Evolutionary conservation across 2,329 filamentous ascomycete genomes (phyloP), one percentile per base, ranked within the genome.

Genomic region (Botrytis aclada): DNA sequence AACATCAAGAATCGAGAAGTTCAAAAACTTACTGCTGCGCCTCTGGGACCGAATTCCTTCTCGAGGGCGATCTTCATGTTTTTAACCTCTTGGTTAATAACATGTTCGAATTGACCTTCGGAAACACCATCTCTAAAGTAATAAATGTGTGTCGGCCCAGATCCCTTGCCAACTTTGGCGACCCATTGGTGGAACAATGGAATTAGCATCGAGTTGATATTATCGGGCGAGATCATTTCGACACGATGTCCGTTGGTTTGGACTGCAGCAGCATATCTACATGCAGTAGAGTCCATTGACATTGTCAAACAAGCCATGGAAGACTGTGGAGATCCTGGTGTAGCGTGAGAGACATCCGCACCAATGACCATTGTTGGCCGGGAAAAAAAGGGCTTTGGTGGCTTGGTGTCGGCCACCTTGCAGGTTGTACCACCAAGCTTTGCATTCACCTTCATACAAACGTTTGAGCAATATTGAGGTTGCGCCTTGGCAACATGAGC

Each of bases 371-470:
- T 92, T 0, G 94, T 96, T 0, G 90, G 87, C 0, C 79, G 80
- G 1, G 80, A 79, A 77, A 86, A 87, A 74, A 84, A 85, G 4
- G 29, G 80, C 78, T 66, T 74, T 41, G 64, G 29, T 20, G 70
- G 51, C 10, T 72, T 75, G 0, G n/a, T 16, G 43, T 72, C 72
- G 29, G 72, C 66, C 60, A 77, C 73, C 73, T 85, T 69, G 74
- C 83, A 90, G 1, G 94, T 98, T 0, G 89, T 87, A 9, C 96
- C 96, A 22, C 96, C 96, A 3, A 99, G 87, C 84, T 99, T 99
- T 5, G 93, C 92, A 78, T 99, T 98, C 76, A 99, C 90, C 84
- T 99, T 99, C 93, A 99, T 96, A 76, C 90, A 88, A 0, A 99
- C 94, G 75, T 99, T 99, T 1, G 93, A 96, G 79, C 93, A 92